A percentile compares a stretch with the other conserved stretches of the same genome.
Evolutionary conservation across 2,329 filamentous ascomycete species (phyloP).

Genomic region (Stachybotrys elegans): DNA sequence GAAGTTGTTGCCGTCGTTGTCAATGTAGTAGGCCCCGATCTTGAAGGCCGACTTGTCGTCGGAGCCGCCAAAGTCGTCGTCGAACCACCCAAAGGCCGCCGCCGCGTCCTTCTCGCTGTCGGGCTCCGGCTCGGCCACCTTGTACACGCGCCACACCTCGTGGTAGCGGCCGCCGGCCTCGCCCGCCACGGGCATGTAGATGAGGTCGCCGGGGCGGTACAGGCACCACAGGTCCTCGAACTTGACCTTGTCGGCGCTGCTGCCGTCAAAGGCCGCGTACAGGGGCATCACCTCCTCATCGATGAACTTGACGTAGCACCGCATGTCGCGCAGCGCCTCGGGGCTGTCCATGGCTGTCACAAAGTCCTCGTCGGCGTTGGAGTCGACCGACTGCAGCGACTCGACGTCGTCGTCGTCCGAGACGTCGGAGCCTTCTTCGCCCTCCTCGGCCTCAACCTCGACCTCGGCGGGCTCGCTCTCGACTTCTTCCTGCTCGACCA

Average conservation of each 20-base stretch:
- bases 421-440: conserved; percentile 9
- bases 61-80: conserved; percentile 23
- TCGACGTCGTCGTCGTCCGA: conserved; percentile 20
- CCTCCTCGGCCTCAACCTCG: conserved; percentile 16
- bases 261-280: conserved; percentile 21
- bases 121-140: conserved; percentile 22
- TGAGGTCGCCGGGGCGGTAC: conserved; percentile 33
- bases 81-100: conserved; percentile 25
- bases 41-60: conserved; percentile 25
- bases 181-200: conserved; percentile 31
- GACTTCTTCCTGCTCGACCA: conserved; percentile 14
- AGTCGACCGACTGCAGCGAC: conserved; percentile 30
- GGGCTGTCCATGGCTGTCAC: conserved; percentile 31
- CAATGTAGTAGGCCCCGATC: conserved; percentile 35
- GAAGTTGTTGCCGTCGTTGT: conserved; percentile 33
- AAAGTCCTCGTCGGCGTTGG: conserved; percentile 28
- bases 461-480: conserved; percentile 16
- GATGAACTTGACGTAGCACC: conserved; percentile 38
- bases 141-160: conserved; percentile 33
- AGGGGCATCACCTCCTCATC: conserved; percentile 35
- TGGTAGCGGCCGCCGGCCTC: conserved; percentile 31
- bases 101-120: conserved; percentile 18
- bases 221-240: conserved; percentile 38
- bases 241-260: conserved; percentile 23
- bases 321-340: conserved; percentile 34